Base-by-base conservation (phyloP, 306 rosid genomes). In the Lathyrus tuberosus region DNA sequence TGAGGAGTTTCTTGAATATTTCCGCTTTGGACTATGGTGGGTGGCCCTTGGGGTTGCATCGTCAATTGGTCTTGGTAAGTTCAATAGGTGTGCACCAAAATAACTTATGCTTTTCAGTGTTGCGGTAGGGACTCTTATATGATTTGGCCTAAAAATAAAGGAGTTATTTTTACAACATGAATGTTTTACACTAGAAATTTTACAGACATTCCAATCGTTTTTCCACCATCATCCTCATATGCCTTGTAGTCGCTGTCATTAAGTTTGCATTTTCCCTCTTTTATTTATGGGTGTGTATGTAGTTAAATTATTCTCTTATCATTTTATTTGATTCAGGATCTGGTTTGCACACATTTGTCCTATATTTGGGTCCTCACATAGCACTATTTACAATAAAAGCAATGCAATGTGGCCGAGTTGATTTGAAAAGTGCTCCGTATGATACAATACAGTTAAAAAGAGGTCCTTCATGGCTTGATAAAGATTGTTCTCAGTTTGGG, bases 271-370 rank as follows among this genome's bases (percentile, higher is more conserved):
- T 48, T 48, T 48, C 30, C 40, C 33, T 16, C 46, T 67, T 15
- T 47, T 43, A 24, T 65, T 1, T 14, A 24, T 65, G 37, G n/a
- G 10, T 10, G 31, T 22, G 26, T 59, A 8, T 31, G 14, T n/a
- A 3, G 22, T 22, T 77, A 58, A 82, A 24, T 16, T 30, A 13
- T 62, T 59, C 53, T 82, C 66, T 42, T 66, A 12, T 38, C 49
- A n/a, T 41, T 63, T 67, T 47, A 64, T 65, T 85, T 69, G 75
- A 35, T 73, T 79, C 93, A 95, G 99, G 99, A 58, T 95, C 99
- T 82, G 99, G 99, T 70, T 84, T 95, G 92, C 99, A 95, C 80
- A 95, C 99, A 14, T 95, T 95, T 84, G 97, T 95, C 76, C 91
- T 91, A 16, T 95, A 95, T 84, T 83, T 95, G 79, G 99, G 97